These are phyloP conservation scores for Termitomyces titanicus DNA, from an alignment of 768 basidiomycete genomes.

Conservation along the genomic window DNA sequence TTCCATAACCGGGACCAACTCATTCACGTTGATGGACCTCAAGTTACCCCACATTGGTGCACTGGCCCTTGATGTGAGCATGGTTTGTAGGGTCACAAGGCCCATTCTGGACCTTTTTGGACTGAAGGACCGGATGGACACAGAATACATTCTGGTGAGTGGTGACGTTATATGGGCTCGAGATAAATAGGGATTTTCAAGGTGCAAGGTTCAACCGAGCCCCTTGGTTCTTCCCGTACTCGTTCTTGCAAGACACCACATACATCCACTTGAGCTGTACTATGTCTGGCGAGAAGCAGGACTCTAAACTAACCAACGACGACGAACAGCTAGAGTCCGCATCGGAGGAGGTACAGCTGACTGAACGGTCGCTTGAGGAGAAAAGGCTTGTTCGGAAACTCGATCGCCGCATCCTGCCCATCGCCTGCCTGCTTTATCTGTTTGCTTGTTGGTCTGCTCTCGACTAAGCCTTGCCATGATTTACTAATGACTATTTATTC, in stretches of 20 bases:
- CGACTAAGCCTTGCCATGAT: background rate
- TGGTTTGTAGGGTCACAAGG: conserved; percentile 18
- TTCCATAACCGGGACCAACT: background rate
- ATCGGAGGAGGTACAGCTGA: conserved; percentile 13
- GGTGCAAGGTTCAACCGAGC: background rate
- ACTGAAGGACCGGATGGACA: conserved; percentile 12
- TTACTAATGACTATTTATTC: background rate
- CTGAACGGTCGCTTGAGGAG: conserved; percentile 15
- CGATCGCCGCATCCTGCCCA: conserved; percentile 65
- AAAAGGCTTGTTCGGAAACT: conserved; percentile 55
- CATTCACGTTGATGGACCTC: conserved; percentile 4
- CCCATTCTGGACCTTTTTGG: conserved; percentile 17
- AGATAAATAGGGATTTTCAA: conserved; percentile 7
- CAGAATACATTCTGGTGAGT: conserved; percentile 26
- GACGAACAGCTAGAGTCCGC: conserved; percentile 29
- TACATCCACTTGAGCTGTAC: background rate
- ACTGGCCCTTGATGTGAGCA: conserved; percentile 4
- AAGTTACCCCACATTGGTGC: background rate
- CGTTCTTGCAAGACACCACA: background rate
- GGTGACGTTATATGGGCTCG: conserved; percentile 13
- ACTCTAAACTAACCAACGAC: conserved; percentile 10
- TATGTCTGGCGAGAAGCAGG: conserved; percentile 9
- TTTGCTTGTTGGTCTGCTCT: conserved; percentile 59
- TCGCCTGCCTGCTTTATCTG: conserved; percentile 69
- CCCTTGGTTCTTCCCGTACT: conserved; percentile 6